phyloP scores from a whole-genome alignment of 2,329 filamentous ascomycete species.

The Sphaerostilbella broomeana region DNA sequence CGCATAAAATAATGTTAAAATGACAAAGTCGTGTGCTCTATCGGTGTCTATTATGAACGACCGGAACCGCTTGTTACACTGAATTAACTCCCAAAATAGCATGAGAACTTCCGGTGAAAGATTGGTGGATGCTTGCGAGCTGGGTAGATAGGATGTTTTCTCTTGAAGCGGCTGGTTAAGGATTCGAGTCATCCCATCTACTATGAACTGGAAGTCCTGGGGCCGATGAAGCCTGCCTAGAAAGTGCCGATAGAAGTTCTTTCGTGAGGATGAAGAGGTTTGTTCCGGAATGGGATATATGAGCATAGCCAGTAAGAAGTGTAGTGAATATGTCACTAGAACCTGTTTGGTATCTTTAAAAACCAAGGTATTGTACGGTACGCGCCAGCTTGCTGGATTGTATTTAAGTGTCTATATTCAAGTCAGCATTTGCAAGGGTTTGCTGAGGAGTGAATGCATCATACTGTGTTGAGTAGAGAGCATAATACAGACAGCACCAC shows the following conservation, averaged over 20 bases:
- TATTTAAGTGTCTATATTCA: conserved; percentile 74
- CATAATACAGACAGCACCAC: conserved; percentile 84
- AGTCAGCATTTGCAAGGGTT: not conserved
- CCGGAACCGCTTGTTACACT: conserved; percentile 95
- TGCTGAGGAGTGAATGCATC: conserved; percentile 21
- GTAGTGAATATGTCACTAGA: conserved; percentile 84
- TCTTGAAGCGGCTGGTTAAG: conserved; percentile 88
- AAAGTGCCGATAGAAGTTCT: conserved; percentile 93
- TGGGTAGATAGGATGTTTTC: conserved; percentile 80
- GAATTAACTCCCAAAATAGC: conserved; percentile 93
- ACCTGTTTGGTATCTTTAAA: conserved; percentile 88
- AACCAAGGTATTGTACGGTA: conserved; percentile 88
- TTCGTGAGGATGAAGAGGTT: conserved; percentile 57
- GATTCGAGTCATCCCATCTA: conserved; percentile 88
- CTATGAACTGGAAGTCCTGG: conserved; percentile 95
- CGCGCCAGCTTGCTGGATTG: conserved; percentile 87
- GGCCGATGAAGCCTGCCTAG: conserved; percentile 83
- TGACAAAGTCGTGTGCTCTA: conserved; percentile 84
- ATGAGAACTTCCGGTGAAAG: conserved; percentile 95
- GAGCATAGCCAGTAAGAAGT: conserved; percentile 78
- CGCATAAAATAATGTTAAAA: conserved; percentile 86
- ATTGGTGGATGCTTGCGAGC: conserved; percentile 69
- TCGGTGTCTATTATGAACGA: conserved; percentile 97
- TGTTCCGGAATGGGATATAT: conserved; percentile 84
- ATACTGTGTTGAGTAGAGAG: conserved; percentile 86